Evolutionary conservation across 768 basidiomycete species (phyloP).

Genomic region (Boletus fagicola): DNA sequence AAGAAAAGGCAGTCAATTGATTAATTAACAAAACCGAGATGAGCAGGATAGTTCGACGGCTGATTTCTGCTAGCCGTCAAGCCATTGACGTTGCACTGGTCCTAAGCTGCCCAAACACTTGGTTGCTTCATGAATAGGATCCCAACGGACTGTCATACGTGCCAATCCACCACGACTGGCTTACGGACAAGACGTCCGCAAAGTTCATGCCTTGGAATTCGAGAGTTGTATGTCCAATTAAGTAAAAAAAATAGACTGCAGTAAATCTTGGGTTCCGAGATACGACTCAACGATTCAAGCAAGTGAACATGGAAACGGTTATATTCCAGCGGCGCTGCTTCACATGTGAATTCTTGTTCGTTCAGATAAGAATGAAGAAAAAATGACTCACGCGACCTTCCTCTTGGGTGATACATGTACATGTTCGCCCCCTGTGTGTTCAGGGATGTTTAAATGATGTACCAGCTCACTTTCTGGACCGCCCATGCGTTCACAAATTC

Average conservation of each 20-base stretch:
- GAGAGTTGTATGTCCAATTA: conserved; percentile 10
- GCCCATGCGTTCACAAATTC: conserved; percentile 33
- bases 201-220: neutral
- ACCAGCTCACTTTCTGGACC: conserved; percentile 27
- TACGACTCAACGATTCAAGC: conserved; percentile 7
- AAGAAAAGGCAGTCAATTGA: neutral
- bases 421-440: conserved; percentile 5
- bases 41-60: neutral
- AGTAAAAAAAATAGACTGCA: conserved; percentile 5
- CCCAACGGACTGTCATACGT: neutral
- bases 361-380: neutral
- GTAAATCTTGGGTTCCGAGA: conserved; percentile 6
- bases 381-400: conserved; percentile 24
- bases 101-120: neutral
- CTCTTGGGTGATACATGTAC: conserved; percentile 13
- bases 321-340: conserved; percentile 20
- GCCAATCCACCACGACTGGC: neutral
- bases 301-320: neutral
- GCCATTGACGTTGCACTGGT: neutral
- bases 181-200: neutral
- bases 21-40: conserved; percentile 3
- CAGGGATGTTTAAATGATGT: neutral
- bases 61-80: neutral
- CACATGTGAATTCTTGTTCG: conserved; percentile 1
- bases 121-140: neutral